Evolutionary conservation across 345 rosid genomes (phyloP), one percentile per base, ranked within the genome.

Genomic region (Lepidium sativum): DNA sequence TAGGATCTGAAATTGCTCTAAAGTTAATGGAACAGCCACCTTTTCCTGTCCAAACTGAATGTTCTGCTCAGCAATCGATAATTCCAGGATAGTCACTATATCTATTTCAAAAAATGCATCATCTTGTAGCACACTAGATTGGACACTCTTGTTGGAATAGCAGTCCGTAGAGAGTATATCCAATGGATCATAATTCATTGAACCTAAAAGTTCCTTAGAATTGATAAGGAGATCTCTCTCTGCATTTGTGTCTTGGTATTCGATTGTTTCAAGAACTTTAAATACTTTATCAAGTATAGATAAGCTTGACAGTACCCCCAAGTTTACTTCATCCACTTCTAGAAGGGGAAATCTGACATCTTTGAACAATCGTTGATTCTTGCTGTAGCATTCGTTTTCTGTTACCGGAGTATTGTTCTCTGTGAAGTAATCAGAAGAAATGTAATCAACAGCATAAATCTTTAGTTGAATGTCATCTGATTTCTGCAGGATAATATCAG

Each of bases 321-420:
- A 81, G 76, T 76, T 62, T 68, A 56, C 57, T 60, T 90, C 92
- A 64, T 86, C 83, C 69, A 82, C 86, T 80, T 94, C 99, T 31
- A 88, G 67, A 64, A 82, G 69, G 21, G 91, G 92, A 73, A 86
- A 85, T 12, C 55, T 62, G 33, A 32, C 39, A 68, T 56, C 66
- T 49, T 68, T 73, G 71, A 63, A 74, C 54, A 71, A 77, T 33
- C 50, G 49, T 34, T 34, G 75, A 60, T 71, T 82, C 29, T 71
- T 78, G 60, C 50, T 68, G 37, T 62, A 67, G 67, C 75, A 67
- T 52, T 82, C 85, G 66, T 80, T 82, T 62, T 82, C 87, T 72
- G 50, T 33, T 6, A 52, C 17, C 42, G 39, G 66, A 55, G 67
- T 58, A 25, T 64, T 69, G 37, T 68, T 64, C 68, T 82, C 82